Evolutionary conservation across 1,284 basidiomycete species (phyloP), one percentile per base, ranked within the genome.

Genomic region (Golubevia pallescens): DNA sequence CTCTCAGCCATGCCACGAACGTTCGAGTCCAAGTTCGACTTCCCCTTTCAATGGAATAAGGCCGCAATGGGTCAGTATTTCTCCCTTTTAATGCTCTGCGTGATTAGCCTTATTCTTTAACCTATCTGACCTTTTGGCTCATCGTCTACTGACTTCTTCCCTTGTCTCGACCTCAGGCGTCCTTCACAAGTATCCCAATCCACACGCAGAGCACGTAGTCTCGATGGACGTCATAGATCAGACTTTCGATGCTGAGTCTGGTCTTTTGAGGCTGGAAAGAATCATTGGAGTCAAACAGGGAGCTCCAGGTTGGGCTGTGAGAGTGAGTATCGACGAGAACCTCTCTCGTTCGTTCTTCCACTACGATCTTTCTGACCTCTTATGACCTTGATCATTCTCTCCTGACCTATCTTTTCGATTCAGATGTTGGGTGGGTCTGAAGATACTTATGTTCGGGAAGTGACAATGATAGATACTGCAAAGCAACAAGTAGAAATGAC

Each of bases 101-200:
- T n/a, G n/a, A n/a, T n/a, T n/a, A n/a, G n/a, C n/a, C n/a, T n/a
- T n/a, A n/a, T n/a, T n/a, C n/a, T n/a, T n/a, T n/a, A n/a, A n/a
- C n/a, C n/a, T n/a, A n/a, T n/a, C n/a, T n/a, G n/a, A 38, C 10
- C 34, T 5, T 5, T 38, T 10, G 34, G 10, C 34, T 38, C 34
- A 38, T 38, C 34, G 10, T 38, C 10, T 38, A n/a, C n/a, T n/a
- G n/a, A n/a, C n/a, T n/a, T n/a, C n/a, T n/a, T n/a, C n/a, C n/a
- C n/a, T n/a, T n/a, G n/a, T n/a, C n/a, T n/a, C n/a, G n/a, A n/a
- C n/a, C n/a, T n/a, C n/a, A n/a, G n/a, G n/a, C n/a, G n/a, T n/a
- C n/a, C n/a, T n/a, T n/a, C 92, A 93, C 77, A 97, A 97, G 88
- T 97, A 97, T 86, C 95, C 95, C 58, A 97, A 97, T 85, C 92